Conservation (phyloP, 371 early-diverging fungal genomes). For the Mortierella sp. region DNA sequence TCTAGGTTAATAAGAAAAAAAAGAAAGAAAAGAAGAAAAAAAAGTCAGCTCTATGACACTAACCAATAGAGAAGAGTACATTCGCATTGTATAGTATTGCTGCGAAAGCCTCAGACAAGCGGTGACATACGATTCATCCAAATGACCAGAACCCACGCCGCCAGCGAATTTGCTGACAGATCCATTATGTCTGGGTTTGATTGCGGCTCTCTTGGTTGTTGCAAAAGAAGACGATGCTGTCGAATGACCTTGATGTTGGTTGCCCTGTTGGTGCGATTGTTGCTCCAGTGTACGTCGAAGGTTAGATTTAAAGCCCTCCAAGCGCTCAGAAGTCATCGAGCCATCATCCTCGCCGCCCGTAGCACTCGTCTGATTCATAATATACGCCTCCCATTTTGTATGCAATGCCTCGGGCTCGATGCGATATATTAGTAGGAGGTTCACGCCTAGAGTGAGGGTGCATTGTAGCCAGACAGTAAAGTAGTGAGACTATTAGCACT, state of each 20-base stretch:
- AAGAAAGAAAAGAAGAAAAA: background rate
- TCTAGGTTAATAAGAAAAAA: background rate
- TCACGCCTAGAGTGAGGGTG: slow-evolving; percentile 17
- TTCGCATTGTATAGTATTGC: no score
- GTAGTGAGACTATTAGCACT: background rate
- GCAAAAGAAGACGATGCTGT: slow-evolving; percentile 21
- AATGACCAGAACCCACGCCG: slow-evolving; percentile 16
- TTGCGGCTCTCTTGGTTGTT: slow-evolving; percentile 20
- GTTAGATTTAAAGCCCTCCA: slow-evolving; percentile 41
- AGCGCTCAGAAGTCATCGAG: slow-evolving; percentile 27
- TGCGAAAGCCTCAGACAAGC: no score
- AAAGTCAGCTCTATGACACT: no score
- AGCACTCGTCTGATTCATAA: slow-evolving; percentile 24
- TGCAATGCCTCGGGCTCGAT: slow-evolving; percentile 48
- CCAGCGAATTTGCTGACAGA: slow-evolving; percentile 5
- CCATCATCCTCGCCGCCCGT: slow-evolving; percentile 27
- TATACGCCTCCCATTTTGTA: slow-evolving; percentile 58
- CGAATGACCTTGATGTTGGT: slow-evolving; percentile 6
- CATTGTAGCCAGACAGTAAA: background rate
- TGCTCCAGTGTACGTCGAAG: slow-evolving; percentile 39
- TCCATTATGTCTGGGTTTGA: slow-evolving; percentile 29
- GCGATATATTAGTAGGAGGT: slow-evolving; percentile 36
- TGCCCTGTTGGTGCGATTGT: slow-evolving; percentile 32
- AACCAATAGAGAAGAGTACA: no score
- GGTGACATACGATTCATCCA: slow-evolving; percentile 18